Base-by-base conservation (phyloP, 208 protist species). In the Porcisia deanei region DNA sequence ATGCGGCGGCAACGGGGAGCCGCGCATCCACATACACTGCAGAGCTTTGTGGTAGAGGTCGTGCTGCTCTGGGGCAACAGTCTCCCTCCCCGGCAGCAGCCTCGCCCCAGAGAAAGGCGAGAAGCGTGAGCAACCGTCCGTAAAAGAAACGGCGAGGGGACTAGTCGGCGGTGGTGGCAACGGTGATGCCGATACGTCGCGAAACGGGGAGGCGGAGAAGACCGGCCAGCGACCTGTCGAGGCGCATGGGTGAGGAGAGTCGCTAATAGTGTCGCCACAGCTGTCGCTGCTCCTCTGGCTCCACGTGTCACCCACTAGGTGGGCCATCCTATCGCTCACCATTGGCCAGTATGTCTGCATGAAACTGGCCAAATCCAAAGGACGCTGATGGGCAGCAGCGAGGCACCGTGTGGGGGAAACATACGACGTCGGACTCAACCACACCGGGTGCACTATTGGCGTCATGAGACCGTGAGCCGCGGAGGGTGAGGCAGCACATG, bases 311-410 rank as follows among this genome's bases (percentile, higher is more conserved):
- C 58, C 67, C 3, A 77, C 57, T 20, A 77, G 25, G 22, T 57
- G 65, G 2, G 78, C 78, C 78, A 82, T 71, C 53, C 64, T 67
- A n/a, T 82, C 78, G 30, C 72, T 82, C 52, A 77, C 78, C 8
- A 72, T 34, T 25, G 78, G 78, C 78, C 78, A 82, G 71, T 71
- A 82, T 1, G 72, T 71, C 72, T 82, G 71, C 78, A 82, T 82
- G 30, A 77, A 77, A 16, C n/a, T 52, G 41, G 66, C 77, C 30
- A 82, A 55, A 49, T 82, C 78, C 41, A 82, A 69, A 30, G 72
- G 78, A 10, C 78, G 71, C 7, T 54, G 65, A 47, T 58, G 34
- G n/a, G 54, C 2, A 58, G 57, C 49, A 3, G 72, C 34, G 45
- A n/a, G 47, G 43, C 41, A 30, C 39, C 43, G 37, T 12, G 71